These are phyloP conservation scores for Colletotrichum sp. DNA, from an alignment of 2,329 filamentous ascomycete species.

Conservation along the genomic window DNA sequence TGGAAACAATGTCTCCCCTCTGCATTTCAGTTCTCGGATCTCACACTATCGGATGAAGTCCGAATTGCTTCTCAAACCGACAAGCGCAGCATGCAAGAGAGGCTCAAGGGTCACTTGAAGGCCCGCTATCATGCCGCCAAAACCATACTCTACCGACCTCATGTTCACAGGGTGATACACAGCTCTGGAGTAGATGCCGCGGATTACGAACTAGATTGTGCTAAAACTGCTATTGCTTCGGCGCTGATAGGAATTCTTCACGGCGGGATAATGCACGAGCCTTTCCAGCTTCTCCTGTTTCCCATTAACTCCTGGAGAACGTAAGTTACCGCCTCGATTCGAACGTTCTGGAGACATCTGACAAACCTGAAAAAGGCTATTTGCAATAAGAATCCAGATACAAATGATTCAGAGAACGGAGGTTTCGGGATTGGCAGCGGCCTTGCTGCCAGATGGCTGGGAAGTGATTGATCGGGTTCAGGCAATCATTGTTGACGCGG, in stretches of 20 bases:
- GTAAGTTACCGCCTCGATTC: not conserved
- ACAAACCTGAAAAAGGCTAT: not conserved
- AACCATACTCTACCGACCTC: not conserved
- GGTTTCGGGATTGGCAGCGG: not conserved
- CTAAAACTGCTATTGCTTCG: not conserved
- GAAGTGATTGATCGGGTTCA: not conserved
- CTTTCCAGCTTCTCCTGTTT: not conserved
- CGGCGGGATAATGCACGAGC: not conserved
- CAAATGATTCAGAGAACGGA: not conserved
- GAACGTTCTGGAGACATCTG: not conserved
- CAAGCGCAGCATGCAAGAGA: not conserved
- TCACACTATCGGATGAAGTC: not conserved
- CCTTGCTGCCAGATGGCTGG: not conserved
- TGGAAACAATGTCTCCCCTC: not conserved
- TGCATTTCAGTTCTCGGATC: not conserved
- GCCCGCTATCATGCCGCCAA: not conserved
- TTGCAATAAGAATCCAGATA: not conserved
- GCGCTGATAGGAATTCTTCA: not conserved
- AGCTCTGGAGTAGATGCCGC: not conserved
- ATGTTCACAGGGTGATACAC: not conserved
- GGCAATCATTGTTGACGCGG: not conserved
- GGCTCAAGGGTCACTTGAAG: not conserved
- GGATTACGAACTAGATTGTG: not conserved
- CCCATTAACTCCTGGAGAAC: not conserved
- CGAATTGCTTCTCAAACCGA: not conserved